Evolutionary conservation across 352 stramenopile species (phyloP), one percentile per base, ranked within the genome.

Genomic region (Globisporangium uncinulatum): DNA sequence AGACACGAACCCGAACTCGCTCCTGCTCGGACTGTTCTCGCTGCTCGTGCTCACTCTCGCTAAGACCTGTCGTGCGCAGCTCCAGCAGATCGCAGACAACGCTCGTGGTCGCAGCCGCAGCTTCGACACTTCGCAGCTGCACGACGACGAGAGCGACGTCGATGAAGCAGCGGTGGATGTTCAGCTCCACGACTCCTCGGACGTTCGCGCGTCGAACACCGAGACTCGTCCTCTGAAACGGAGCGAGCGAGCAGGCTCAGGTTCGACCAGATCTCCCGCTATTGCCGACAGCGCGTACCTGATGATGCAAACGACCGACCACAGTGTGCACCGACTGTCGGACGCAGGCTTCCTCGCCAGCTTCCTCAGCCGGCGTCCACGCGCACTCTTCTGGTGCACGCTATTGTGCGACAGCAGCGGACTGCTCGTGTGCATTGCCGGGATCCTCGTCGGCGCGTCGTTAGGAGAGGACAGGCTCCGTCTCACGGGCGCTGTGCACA

Each of bases 381-480:
- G 58, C 9, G 59, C 65, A 24, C 54, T 81, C 10, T 68, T 87
- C 29, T 45, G 70, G 4, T 63, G 79, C 19, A 78, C 62, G 4
- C 36, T 86, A 9, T n/a, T 86, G 0, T 80, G 76, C 54, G 74
- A 92, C 32, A 48, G 79, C 10, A 79, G 76, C 8, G 77, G 86
- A 1, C 68, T 98, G 29, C 72, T 92, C 51, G 87, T 97, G 29
- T 92, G 86, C 37, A 49, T 90, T 0, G 37, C 95, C 10, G 74
- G 80, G 52, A 93, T 96, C 55, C 62, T 79, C 15, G 63, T 76
- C 9, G 76, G 71, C 0, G 70, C 74, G n/a, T 54, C 81, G 32
- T 55, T 94, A 0, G 85, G 90, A 17, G 69, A 89, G 46, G 68
- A 82, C 20, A 73, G 65, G 1, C 73, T 97, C 51, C 65, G 72